Evolutionary conservation across 1,284 basidiomycete genomes (phyloP).

Genomic region (Schizopora paradoxa): DNA sequence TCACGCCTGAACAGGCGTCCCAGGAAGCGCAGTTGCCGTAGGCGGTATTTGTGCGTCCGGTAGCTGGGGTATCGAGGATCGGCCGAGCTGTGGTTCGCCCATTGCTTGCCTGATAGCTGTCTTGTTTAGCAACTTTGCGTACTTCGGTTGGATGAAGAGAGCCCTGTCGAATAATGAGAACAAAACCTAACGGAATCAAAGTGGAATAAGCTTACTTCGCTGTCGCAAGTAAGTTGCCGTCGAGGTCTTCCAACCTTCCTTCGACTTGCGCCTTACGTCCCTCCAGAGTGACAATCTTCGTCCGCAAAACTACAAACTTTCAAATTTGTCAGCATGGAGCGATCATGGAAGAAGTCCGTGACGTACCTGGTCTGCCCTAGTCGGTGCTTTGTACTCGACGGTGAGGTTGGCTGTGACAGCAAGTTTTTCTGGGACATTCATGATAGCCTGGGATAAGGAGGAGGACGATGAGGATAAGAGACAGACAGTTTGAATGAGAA

Average conservation of each 20-base stretch:
- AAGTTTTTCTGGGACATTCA: conserved; percentile 81
- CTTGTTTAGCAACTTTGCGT: conserved; percentile 49
- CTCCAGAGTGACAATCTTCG: conserved; percentile 54
- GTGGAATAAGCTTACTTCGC: conserved; percentile 52
- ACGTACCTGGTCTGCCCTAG: conserved; percentile 74
- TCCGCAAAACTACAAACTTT: conserved; percentile 70
- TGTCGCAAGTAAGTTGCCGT: conserved; percentile 76
- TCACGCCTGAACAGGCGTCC: too few species aligned
- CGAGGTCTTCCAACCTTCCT: conserved; percentile 70
- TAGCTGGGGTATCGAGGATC: too few species aligned
- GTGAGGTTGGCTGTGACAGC: conserved; percentile 87
- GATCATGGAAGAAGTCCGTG: background rate
- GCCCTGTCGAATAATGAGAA: conserved; percentile 31
- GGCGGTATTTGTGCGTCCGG: too few species aligned
- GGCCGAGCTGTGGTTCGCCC: conserved; percentile 28
- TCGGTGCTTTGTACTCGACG: conserved; percentile 76
- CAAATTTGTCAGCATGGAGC: conserved; percentile 14
- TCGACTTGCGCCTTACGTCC: conserved; percentile 76
- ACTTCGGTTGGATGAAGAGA: conserved; percentile 60
- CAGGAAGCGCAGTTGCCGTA: too few species aligned
- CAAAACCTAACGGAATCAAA: conserved; percentile 1
- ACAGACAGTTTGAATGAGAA: conserved; percentile 7
- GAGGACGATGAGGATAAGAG: conserved; percentile 1
- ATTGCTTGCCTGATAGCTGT: conserved; percentile 26
- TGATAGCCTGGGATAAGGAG: conserved; percentile 56